Base-by-base conservation (phyloP, 208 protist genomes). In the Phytomonas serpens region DNA sequence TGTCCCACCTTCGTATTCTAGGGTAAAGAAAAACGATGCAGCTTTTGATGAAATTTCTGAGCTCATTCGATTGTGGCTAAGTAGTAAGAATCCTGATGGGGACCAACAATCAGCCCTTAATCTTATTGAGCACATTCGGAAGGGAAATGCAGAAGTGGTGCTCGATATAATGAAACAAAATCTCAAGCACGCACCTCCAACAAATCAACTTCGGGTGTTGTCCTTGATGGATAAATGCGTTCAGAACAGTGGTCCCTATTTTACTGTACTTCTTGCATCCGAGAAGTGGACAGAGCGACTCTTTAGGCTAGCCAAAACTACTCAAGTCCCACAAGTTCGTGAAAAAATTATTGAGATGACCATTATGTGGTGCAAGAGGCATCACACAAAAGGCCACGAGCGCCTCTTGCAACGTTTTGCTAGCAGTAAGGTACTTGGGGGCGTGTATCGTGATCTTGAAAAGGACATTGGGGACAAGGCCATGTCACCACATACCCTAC, bases 281-380 rank as follows among this genome's bases (percentile, higher is more conserved):
- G 87, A 94, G 64, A 93, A 94, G 76, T 97, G 92, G 89, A 85
- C 84, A 11, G 92, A 97, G 34, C 84, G 92, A 19, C 82, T 97
- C 64, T 90, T 94, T 75, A 92, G 91, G 73, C 79, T 92, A 27
- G 80, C 86, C 42, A 97, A 97, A 78, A 88, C 81, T 36, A 86
- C 84, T 0, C 61, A 66, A 3, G 30, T 63, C 0, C 19, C 68
- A n/a, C 69, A 82, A 61, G 87, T 94, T 67, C 80, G 80, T 9
- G 80, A 87, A 42, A 84, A 84, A 69, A 93, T 97, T 47, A 90
- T 97, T 70, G 61, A n/a, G 23, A 87, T 75, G 13, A 71, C 80
- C 61, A 85, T 92, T 72, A 74, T 67, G n/a, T 97, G 92, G 92
- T 86, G 85, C 69, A 85, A 85, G 74, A 76, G 81, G 36, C 92